Percentiles rank a stretch among this genome's conserved stretches.
These are phyloP conservation scores for Cercospora brassicicola DNA, from an alignment of 2,329 filamentous ascomycete species.

Conservation along the genomic window DNA sequence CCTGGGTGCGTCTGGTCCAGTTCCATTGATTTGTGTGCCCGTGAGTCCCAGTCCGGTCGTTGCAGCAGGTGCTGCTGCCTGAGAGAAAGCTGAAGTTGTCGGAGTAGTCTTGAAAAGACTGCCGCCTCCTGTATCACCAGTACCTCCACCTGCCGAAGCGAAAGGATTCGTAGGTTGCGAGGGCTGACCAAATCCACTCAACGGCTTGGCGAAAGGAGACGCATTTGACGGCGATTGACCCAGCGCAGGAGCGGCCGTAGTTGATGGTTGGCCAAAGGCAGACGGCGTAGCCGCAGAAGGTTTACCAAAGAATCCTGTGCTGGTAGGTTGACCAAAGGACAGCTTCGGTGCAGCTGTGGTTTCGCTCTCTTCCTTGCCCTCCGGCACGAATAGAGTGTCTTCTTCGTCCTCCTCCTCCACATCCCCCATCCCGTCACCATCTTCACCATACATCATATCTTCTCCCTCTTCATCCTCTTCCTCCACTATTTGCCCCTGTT, in stretches of 20 bases:
- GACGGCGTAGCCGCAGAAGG: conserved; percentile 16
- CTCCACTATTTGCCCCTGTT: conserved; percentile 50
- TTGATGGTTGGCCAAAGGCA: conserved; percentile 20
- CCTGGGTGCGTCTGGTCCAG: not conserved
- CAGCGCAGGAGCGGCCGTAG: conserved; percentile 1
- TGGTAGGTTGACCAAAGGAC: conserved; percentile 20
- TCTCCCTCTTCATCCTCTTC: conserved; percentile 40
- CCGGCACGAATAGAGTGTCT: conserved; percentile 47
- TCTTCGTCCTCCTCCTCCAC: conserved; percentile 36
- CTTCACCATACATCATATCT: conserved; percentile 29
- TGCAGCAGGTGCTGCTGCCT: not conserved
- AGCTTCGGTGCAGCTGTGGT: conserved; percentile 7
- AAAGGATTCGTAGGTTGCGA: conserved; percentile 13
- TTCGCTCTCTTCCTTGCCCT: conserved; percentile 23
- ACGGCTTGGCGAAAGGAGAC: conserved; percentile 24
- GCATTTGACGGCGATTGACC: conserved; percentile 9
- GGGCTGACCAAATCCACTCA: conserved; percentile 21
- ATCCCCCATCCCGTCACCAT: conserved; percentile 32
- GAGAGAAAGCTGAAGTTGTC: not conserved
- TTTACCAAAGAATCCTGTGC: conserved; percentile 14
- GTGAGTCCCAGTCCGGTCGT: not conserved
- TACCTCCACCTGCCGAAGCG: conserved; percentile 3
- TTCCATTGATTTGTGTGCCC: not conserved
- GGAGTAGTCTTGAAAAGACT: not conserved
- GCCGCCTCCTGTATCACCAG: not conserved